These are phyloP conservation scores for Pseudocercospora pini-densiflorae DNA, from an alignment of 2,329 filamentous ascomycete species.

Conservation along the genomic window DNA sequence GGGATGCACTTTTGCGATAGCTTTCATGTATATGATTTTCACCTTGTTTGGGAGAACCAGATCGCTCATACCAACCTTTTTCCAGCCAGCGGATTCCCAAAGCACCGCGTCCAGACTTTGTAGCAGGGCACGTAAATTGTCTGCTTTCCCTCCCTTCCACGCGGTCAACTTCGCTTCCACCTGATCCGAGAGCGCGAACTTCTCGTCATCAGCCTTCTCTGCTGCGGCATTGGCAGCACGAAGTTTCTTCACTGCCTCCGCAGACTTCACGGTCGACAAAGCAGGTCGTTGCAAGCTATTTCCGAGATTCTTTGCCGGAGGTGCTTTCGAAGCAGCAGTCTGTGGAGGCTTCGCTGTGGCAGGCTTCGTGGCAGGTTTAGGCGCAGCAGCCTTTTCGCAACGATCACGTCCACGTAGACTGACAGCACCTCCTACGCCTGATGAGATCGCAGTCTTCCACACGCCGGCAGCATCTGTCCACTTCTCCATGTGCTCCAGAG, in stretches of 20 bases:
- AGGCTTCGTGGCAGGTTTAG: constrained; percentile 61
- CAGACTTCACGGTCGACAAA: constrained; percentile 44
- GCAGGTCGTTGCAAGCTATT: constrained; percentile 35
- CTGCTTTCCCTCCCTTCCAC: constrained; percentile 90
- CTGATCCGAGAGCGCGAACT: constrained; percentile 82
- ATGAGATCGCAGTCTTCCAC: constrained; percentile 84
- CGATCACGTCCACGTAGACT: constrained; percentile 85
- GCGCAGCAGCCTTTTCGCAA: constrained; percentile 79
- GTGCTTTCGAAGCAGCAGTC: constrained; percentile 42
- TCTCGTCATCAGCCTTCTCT: constrained; percentile 87
- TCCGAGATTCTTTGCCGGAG: constrained; percentile 30
- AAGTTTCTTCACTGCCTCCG: constrained; percentile 79
- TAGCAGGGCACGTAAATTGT: constrained; percentile 86
- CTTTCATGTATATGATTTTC: constrained; percentile 99
- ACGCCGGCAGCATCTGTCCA: constrained; percentile 82
- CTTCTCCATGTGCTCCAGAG: constrained; percentile 91
- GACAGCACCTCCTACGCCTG: constrained; percentile 80
- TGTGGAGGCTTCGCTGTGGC: constrained; percentile 53
- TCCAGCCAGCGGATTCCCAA: constrained; percentile 93
- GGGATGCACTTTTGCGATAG: constrained; percentile 96
- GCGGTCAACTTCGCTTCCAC: constrained; percentile 78
- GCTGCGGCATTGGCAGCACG: constrained; percentile 84
- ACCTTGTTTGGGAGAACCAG: constrained; percentile 91
- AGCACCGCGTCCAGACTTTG: constrained; percentile 86
- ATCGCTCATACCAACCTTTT: constrained; percentile 93